These are phyloP conservation scores for Salix purpurea DNA, from an alignment of 345 rosid genomes.

Conservation along the genomic window DNA sequence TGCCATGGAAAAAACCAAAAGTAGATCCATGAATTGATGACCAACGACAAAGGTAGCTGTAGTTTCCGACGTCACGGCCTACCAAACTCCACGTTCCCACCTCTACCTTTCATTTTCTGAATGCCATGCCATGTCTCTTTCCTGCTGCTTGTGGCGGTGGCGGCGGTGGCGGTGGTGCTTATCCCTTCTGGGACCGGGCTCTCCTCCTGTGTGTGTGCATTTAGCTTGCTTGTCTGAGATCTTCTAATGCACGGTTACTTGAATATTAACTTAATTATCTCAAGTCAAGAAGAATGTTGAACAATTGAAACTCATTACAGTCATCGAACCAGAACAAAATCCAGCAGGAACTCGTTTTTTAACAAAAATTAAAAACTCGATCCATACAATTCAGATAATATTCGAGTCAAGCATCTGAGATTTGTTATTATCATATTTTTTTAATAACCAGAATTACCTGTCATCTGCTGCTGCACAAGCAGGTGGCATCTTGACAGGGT, in stretches of 20 bases:
- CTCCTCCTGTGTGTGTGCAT: not conserved
- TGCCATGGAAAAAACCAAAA: not conserved
- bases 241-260: too few relatives aligned
- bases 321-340: too few relatives aligned
- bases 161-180: not conserved
- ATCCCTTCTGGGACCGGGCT: not conserved
- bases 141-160: not conserved
- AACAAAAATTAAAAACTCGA: too few relatives aligned
- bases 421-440: too few relatives aligned
- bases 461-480: not conserved
- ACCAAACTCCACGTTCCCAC: not conserved
- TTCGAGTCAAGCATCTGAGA: too few relatives aligned
- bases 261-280: too few relatives aligned
- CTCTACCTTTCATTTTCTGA: not conserved
- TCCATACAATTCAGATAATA: too few relatives aligned
- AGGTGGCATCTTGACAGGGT: not conserved
- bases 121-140: not conserved
- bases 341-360: too few relatives aligned
- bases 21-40: not conserved
- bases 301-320: too few relatives aligned
- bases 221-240: not conserved
- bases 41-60: not conserved
- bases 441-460: not conserved
- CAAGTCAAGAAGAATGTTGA: too few relatives aligned
- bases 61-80: not conserved